phyloP scores from a whole-genome alignment of 2,329 filamentous ascomycete species.

The Chalaropsis thielavioides region DNA sequence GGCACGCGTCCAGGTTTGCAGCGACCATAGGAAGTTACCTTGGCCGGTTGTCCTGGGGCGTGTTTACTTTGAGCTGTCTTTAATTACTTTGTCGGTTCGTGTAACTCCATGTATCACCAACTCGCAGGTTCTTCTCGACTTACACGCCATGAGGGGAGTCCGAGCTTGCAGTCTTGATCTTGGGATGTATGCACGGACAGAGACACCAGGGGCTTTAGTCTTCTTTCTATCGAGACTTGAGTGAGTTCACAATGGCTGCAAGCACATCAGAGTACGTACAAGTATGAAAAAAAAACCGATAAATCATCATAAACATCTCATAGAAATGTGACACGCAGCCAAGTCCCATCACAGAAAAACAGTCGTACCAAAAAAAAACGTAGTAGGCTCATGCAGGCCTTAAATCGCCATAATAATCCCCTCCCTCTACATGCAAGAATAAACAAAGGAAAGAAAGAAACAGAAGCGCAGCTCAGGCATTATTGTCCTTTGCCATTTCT shows the following conservation, averaged over 20 bases:
- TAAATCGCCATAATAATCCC: background rate
- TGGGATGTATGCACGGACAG: slow-evolving; percentile 30
- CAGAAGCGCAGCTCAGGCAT: background rate
- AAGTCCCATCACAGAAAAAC: background rate
- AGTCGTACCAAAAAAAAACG: background rate
- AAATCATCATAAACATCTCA: slow-evolving; percentile 3
- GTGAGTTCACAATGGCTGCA: too few species aligned
- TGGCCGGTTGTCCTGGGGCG: too few species aligned
- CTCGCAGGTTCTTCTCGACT: background rate
- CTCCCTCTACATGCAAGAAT: background rate
- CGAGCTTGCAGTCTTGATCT: background rate
- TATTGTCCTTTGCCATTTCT: background rate
- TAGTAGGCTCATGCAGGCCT: background rate
- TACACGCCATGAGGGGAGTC: background rate
- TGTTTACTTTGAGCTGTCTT: background rate
- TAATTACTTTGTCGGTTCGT: background rate
- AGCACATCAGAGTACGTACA: too few species aligned
- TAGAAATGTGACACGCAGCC: background rate
- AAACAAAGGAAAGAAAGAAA: background rate
- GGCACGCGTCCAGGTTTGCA: background rate
- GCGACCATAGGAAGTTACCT: background rate
- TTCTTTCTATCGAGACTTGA: background rate
- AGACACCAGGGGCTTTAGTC: background rate
- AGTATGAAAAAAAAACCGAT: background rate
- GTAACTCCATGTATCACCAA: background rate